phyloP scores from a whole-genome alignment of 2,329 filamentous ascomycete genomes.

The Aulographum hederae region DNA sequence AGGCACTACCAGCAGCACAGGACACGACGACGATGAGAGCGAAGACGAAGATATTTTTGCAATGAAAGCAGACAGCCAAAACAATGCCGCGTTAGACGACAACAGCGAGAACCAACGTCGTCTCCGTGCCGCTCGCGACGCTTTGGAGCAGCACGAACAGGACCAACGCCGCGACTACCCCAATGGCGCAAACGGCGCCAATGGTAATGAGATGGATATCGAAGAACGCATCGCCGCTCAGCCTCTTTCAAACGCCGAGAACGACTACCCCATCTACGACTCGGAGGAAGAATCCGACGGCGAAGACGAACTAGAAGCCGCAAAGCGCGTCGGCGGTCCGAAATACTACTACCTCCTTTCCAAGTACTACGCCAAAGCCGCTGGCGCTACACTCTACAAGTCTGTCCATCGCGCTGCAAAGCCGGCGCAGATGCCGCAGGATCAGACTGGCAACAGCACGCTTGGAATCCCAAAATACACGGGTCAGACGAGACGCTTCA shows the following conservation, averaged over 20 bases:
- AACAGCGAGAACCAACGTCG: constrained; percentile 26
- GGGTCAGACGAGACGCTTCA: constrained; percentile 33
- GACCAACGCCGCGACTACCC: constrained; percentile 27
- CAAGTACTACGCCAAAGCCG: constrained; percentile 30
- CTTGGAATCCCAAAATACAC: constrained; percentile 24
- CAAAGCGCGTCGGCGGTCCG: constrained; percentile 57
- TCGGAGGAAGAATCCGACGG: constrained; percentile 70
- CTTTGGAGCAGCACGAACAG: constrained; percentile 30
- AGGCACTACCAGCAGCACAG: constrained; percentile 57
- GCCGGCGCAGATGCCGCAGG: constrained; percentile 23
- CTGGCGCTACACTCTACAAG: constrained; percentile 15
- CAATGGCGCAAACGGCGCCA: constrained; percentile 9
- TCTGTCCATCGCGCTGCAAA: constrained; percentile 16
- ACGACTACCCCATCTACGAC: constrained; percentile 79
- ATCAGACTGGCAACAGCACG: constrained; percentile 9
- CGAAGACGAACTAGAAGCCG: constrained; percentile 58
- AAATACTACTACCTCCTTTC: constrained; percentile 45
- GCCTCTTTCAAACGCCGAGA: constrained; percentile 33
- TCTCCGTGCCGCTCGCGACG: constrained; percentile 31
- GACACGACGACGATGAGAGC: constrained; percentile 58
- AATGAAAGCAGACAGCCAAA: constrained; percentile 18
- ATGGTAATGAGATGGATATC: constrained; percentile 40
- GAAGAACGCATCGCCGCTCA: constrained; percentile 64
- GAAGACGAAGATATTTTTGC: no score
- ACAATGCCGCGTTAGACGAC: constrained; percentile 10